phyloP scores from a whole-genome alignment of 2,329 filamentous ascomycete species.

The Colletotrichum camelliae region DNA sequence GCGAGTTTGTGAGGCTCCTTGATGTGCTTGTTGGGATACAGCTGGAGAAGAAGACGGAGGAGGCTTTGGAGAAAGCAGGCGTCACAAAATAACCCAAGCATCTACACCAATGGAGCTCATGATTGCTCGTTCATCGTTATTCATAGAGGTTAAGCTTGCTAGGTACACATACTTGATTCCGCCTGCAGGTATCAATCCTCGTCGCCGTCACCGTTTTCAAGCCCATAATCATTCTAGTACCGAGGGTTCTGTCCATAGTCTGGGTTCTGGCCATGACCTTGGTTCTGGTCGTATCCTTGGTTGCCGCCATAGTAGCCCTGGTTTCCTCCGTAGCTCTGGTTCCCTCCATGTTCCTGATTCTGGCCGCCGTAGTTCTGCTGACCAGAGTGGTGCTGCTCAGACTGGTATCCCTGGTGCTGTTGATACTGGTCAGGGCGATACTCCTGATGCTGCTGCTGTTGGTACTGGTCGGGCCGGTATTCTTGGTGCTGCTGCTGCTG shows the following conservation, averaged over 20 bases:
- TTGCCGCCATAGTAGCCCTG: not conserved
- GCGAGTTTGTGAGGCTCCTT: not conserved
- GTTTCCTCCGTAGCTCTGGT: slow-evolving; percentile 27
- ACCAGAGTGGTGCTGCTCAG: not conserved
- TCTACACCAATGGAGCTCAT: not conserved
- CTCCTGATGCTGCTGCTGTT: slow-evolving; percentile 24
- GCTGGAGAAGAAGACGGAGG: not conserved
- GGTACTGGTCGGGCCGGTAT: slow-evolving; percentile 28
- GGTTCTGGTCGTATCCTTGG: slow-evolving; percentile 11
- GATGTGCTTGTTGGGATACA: slow-evolving; percentile 6
- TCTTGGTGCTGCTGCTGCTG: slow-evolving; percentile 29
- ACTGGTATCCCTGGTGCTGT: slow-evolving; percentile 25
- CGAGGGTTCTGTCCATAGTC: slow-evolving; percentile 24
- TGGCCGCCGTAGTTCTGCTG: slow-evolving; percentile 17
- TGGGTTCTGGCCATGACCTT: not conserved
- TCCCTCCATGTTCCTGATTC: not conserved
- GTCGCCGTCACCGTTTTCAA: not conserved
- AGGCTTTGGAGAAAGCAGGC: not conserved
- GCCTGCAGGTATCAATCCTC: not conserved
- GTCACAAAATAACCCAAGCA: not conserved
- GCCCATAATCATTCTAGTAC: slow-evolving; percentile 19
- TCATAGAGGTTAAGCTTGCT: not conserved
- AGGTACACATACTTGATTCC: not conserved
- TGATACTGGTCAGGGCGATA: slow-evolving; percentile 15
- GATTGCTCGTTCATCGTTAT: not conserved